Evolutionary conservation across 176 grass and related monocot species (phyloP).

Genomic region (Puya raimondii): DNA sequence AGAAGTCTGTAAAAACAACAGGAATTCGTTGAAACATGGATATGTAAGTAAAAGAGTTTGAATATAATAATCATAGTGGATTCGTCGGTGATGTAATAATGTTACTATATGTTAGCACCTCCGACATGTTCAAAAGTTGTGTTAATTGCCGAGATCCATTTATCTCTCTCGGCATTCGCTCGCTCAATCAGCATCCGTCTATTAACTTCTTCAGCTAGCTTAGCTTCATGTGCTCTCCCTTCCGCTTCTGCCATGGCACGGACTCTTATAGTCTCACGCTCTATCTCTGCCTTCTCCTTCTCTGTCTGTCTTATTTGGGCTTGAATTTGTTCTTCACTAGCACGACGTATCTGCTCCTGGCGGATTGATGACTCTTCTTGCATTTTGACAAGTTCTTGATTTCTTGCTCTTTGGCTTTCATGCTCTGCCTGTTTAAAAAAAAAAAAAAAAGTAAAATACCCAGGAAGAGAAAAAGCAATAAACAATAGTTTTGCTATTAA

Average conservation of each 20-base stretch:
- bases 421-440: slow-evolving; percentile 41
- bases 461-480: not conserved
- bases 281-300: slow-evolving; percentile 43
- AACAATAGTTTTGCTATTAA: not conserved
- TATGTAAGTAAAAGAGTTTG: not conserved
- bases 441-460: not conserved
- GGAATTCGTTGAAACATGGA: not conserved
- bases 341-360: slow-evolving; percentile 63
- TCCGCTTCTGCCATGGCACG: slow-evolving; percentile 42
- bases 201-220: slow-evolving; percentile 50
- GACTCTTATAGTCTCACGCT: slow-evolving; percentile 21
- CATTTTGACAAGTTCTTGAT: slow-evolving; percentile 93
- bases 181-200: slow-evolving; percentile 45
- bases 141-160: slow-evolving; percentile 87
- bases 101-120: slow-evolving; percentile 36
- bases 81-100: not conserved
- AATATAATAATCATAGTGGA: not conserved
- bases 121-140: slow-evolving; percentile 92
- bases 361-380: slow-evolving; percentile 82
- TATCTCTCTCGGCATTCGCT: slow-evolving; percentile 78
- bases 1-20: not conserved
- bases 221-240: slow-evolving; percentile 30
- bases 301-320: slow-evolving; percentile 56
- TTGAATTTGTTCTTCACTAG: slow-evolving; percentile 70
- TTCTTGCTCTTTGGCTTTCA: slow-evolving; percentile 81